Percentiles rank a stretch among this genome's conserved stretches.
Evolutionary conservation across 2,329 filamentous ascomycete species (phyloP).

Genomic region (Hyphodiscus sp.): DNA sequence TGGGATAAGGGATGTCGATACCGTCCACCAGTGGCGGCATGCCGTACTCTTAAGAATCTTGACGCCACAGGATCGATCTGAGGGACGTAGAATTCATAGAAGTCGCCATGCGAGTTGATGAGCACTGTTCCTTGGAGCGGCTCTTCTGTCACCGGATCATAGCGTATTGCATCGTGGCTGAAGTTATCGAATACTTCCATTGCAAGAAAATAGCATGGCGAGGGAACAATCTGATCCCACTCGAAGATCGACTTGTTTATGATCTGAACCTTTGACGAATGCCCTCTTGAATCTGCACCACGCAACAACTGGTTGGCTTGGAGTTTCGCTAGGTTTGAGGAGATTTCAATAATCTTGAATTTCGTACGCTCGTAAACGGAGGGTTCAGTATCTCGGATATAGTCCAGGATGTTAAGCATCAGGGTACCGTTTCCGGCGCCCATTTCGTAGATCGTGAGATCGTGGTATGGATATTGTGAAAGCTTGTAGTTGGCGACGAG

Average conservation of each 20-base stretch:
- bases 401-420: slow-evolving; percentile 97
- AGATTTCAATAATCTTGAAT: slow-evolving; percentile 96
- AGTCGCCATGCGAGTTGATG: slow-evolving; percentile 78
- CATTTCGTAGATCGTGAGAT: slow-evolving; percentile 98
- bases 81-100: slow-evolving; percentile 87
- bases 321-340: slow-evolving; percentile 67
- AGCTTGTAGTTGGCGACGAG: slow-evolving; percentile 94
- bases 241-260: slow-evolving; percentile 94
- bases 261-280: slow-evolving; percentile 83
- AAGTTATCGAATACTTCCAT: slow-evolving; percentile 99
- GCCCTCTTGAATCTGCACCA: slow-evolving; percentile 63
- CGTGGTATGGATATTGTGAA: slow-evolving; percentile 88
- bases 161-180: slow-evolving; percentile 87
- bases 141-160: slow-evolving; percentile 72
- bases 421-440: slow-evolving; percentile 94
- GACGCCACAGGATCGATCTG: slow-evolving; percentile 75
- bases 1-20: slow-evolving; percentile 55
- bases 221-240: slow-evolving; percentile 81
- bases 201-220: slow-evolving; percentile 94
- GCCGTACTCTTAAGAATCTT: slow-evolving; percentile 77
- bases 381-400: slow-evolving; percentile 82
- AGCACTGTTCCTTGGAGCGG: slow-evolving; percentile 86
- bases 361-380: slow-evolving; percentile 91
- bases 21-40: slow-evolving; percentile 62
- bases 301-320: slow-evolving; percentile 66